Conservation (phyloP, 345 rosid genomes). For the Corchorus olitorius region DNA sequence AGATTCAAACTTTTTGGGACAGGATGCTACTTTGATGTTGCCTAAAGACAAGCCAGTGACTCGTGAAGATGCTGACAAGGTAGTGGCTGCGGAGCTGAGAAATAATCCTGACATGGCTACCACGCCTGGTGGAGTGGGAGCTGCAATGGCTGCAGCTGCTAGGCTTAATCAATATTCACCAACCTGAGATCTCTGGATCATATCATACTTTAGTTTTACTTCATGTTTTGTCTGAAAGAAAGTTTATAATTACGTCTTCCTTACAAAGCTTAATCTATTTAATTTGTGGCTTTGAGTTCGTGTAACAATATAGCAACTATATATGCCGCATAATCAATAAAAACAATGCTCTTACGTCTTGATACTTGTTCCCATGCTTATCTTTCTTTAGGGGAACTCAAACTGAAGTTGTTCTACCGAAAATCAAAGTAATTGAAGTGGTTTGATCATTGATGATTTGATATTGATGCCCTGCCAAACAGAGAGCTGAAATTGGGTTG, state of each 20-base stretch:
- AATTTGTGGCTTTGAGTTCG: not conserved
- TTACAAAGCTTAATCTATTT: not conserved
- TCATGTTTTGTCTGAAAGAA: too few relatives aligned
- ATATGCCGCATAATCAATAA: not conserved
- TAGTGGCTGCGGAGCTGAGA: constrained; percentile 48
- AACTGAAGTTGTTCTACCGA: too few relatives aligned
- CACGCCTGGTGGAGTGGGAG: constrained; percentile 58
- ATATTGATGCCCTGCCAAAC: too few relatives aligned
- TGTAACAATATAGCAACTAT: not conserved
- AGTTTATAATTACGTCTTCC: not conserved
- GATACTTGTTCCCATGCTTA: too few relatives aligned
- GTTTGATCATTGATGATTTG: too few relatives aligned
- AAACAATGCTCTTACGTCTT: too few relatives aligned
- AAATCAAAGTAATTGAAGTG: too few relatives aligned
- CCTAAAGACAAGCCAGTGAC: constrained; percentile 51
- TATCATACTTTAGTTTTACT: not conserved
- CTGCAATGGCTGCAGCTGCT: constrained; percentile 53
- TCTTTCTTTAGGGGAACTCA: too few relatives aligned
- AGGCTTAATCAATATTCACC: constrained; percentile 39
- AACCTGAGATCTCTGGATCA: not conserved
- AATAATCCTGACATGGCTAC: constrained; percentile 46
- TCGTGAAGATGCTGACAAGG: constrained; percentile 50
- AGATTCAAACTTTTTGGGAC: not conserved
- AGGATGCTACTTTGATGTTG: constrained; percentile 50
- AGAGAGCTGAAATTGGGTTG: too few relatives aligned